These are phyloP conservation scores for Acmispon strigosus DNA, from an alignment of 306 rosid species.

Conservation along the genomic window DNA sequence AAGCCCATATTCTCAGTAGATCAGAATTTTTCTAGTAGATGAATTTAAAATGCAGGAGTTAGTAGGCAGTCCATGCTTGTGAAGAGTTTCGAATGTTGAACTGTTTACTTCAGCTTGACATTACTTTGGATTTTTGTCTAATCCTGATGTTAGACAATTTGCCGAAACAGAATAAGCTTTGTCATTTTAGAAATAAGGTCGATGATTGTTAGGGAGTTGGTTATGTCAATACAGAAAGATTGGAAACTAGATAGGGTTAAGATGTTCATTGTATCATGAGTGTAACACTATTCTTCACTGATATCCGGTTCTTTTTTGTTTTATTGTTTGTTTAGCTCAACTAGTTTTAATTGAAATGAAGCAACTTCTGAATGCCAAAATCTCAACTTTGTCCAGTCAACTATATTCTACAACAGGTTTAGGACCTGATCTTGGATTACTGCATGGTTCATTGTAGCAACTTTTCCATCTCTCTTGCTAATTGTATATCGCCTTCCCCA, in stretches of 20 bases:
- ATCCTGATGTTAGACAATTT: slow-evolving; percentile 22
- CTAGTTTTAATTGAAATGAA: slow-evolving; percentile 8
- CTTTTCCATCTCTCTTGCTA: neutral
- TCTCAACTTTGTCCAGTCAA: neutral
- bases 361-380: neutral
- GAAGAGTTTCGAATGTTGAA: slow-evolving; percentile 31
- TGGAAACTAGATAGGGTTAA: slow-evolving; percentile 34
- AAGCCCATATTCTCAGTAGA: slow-evolving; percentile 19
- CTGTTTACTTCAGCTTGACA: slow-evolving; percentile 26
- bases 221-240: slow-evolving; percentile 33
- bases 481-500: too few species aligned
- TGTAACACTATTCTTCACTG: slow-evolving; percentile 24
- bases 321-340: neutral
- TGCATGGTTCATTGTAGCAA: neutral
- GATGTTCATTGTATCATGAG: slow-evolving; percentile 30
- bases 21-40: slow-evolving; percentile 16
- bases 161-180: slow-evolving; percentile 31
- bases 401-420: slow-evolving; percentile 2
- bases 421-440: slow-evolving; percentile 19
- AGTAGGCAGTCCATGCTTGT: slow-evolving; percentile 18
- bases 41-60: slow-evolving; percentile 22
- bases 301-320: neutral
- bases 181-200: slow-evolving; percentile 42
- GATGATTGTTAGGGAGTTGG: slow-evolving; percentile 34
- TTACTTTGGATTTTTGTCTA: slow-evolving; percentile 17